A percentile compares a stretch with the other conserved stretches of the same genome.
Conservation (phyloP, 805 yeast species). For the Zygotorulaspora danielsina region DNA sequence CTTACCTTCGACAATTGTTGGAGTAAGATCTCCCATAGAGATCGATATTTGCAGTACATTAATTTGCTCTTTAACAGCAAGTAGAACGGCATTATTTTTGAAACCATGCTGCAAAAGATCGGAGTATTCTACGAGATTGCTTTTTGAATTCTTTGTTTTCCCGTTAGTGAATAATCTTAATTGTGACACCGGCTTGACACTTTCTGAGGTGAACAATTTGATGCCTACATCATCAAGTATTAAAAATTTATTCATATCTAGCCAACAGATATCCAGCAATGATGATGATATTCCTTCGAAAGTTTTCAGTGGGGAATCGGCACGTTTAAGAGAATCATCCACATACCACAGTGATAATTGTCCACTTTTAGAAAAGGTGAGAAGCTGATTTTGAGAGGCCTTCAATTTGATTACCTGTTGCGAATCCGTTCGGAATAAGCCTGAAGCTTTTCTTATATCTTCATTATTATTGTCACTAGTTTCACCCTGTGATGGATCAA, state of each 20-base stretch:
- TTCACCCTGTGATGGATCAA: constrained; percentile 3
- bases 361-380: constrained; percentile 11
- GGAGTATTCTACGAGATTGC: constrained; percentile 8
- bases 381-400: constrained; percentile 9
- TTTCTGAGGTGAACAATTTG: constrained; percentile 17
- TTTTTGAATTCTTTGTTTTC: background rate
- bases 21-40: constrained; percentile 3
- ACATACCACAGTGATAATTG: constrained; percentile 16
- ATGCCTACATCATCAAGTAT: constrained; percentile 23
- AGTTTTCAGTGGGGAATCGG: constrained; percentile 13
- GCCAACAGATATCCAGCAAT: constrained; percentile 26
- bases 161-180: constrained; percentile 15
- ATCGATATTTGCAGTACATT: constrained; percentile 9
- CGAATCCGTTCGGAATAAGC: constrained; percentile 7
- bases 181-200: constrained; percentile 12
- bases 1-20: constrained; percentile 13
- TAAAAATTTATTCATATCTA: constrained; percentile 20
- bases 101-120: constrained; percentile 24
- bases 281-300: constrained; percentile 16
- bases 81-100: constrained; percentile 29
- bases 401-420: constrained; percentile 8
- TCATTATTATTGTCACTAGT: background rate
- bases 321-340: constrained; percentile 13
- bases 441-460: constrained; percentile 4
- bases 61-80: constrained; percentile 16